phyloP scores from a whole-genome alignment of 2,329 filamentous ascomycete genomes.

The Phialemonium atrogriseum region DNA sequence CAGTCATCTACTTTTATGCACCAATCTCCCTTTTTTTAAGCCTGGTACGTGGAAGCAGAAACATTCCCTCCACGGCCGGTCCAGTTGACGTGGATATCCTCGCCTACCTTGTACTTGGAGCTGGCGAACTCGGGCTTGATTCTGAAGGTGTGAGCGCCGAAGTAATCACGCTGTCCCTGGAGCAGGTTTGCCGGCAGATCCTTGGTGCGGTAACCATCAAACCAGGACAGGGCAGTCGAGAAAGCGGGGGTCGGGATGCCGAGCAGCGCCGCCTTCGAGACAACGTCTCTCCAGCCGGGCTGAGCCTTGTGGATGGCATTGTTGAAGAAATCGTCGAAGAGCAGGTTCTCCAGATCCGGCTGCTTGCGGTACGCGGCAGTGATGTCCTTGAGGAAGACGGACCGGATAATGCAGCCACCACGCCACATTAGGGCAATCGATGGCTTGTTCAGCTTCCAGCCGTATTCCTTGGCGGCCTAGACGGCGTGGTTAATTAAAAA shows the following conservation, averaged over 20 bases:
- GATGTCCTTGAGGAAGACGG: constrained; percentile 99
- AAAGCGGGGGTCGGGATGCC: constrained; percentile 96
- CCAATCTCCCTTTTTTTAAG: constrained; percentile 45
- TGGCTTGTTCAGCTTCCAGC: constrained; percentile 99
- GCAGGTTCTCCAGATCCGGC: constrained; percentile 92
- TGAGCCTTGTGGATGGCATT: constrained; percentile 97
- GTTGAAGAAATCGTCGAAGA: constrained; percentile 99
- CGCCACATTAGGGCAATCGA: constrained; percentile 99
- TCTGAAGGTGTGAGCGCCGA: constrained; percentile 86
- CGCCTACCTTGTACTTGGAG: constrained; percentile 72
- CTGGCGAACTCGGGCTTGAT: constrained; percentile 74
- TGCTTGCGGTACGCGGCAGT: constrained; percentile 92
- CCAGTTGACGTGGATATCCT: constrained; percentile 99
- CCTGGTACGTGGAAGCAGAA: constrained; percentile 94
- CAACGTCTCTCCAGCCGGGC: constrained; percentile 82
- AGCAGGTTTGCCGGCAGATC: constrained; percentile 96
- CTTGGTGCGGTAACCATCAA: constrained; percentile 96
- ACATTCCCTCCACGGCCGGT: constrained; percentile 96
- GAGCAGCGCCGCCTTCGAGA: constrained; percentile 85
- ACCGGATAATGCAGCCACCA: constrained; percentile 99
- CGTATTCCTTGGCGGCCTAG: constrained; percentile 88
- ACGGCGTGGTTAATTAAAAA: constrained; percentile 4
- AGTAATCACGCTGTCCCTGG: constrained; percentile 99
- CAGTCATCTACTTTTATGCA: too few relatives aligned
- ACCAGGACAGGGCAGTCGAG: constrained; percentile 95